Percentiles rank a stretch among this genome's conserved stretches.
Conservation (phyloP, 1,139 yeast genomes). For the Geotrichum cucujoidarum region DNA sequence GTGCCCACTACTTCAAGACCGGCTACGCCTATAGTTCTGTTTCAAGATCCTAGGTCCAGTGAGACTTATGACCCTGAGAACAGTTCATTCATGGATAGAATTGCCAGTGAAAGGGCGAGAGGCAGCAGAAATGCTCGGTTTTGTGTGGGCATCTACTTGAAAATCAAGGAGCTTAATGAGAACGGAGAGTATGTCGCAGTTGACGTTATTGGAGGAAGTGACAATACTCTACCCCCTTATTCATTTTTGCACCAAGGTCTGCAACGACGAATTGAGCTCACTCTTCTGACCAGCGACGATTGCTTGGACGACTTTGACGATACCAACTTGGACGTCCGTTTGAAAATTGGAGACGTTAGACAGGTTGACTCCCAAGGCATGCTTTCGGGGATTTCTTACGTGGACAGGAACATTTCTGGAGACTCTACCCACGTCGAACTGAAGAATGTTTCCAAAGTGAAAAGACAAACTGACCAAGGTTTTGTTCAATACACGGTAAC, state of each 20-base stretch:
- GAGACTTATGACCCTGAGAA: slow-evolving; percentile 1
- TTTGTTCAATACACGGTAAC: slow-evolving; percentile 28
- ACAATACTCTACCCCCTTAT: slow-evolving; percentile 20
- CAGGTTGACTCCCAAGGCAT: slow-evolving; percentile 26
- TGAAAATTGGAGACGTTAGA: slow-evolving; percentile 23
- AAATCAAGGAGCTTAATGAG: slow-evolving; percentile 28
- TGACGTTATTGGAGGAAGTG: slow-evolving; percentile 21
- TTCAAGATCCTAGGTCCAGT: background rate
- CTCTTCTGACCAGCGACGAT: slow-evolving; percentile 10
- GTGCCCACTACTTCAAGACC: background rate
- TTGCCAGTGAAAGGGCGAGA: background rate
- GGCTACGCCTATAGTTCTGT: background rate
- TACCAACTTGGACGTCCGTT: slow-evolving; percentile 18
- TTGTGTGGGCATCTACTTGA: slow-evolving; percentile 18
- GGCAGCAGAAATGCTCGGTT: background rate
- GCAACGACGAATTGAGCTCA: slow-evolving; percentile 29
- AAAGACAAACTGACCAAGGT: slow-evolving; percentile 16
- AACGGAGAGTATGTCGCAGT: slow-evolving; percentile 28
- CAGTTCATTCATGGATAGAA: background rate
- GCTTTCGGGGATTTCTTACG: slow-evolving; percentile 12
- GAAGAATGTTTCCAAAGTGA: background rate
- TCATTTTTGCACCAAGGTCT: slow-evolving; percentile 30
- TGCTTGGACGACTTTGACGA: slow-evolving; percentile 21
- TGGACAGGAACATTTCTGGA: slow-evolving; percentile 2
- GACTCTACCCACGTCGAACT: slow-evolving; percentile 8